These are phyloP conservation scores for Saccharomyces hybrid DNA, from an alignment of 1,139 yeast genomes.

Conservation along the genomic window DNA sequence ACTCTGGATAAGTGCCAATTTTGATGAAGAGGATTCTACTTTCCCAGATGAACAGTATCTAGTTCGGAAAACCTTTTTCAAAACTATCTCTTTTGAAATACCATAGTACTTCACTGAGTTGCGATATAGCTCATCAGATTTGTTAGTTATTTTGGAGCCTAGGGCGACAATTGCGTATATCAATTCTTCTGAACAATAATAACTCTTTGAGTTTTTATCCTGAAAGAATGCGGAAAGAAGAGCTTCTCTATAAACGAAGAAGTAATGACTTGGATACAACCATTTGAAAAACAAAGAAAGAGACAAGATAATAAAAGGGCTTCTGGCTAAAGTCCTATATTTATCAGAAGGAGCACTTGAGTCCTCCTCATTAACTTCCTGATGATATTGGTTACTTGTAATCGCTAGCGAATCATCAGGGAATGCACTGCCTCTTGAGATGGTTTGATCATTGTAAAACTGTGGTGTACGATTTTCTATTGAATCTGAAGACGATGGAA, in stretches of 20 bases:
- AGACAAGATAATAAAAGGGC: conserved; percentile 36
- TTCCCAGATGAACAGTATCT: conserved; percentile 11
- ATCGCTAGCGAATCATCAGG: too few relatives aligned
- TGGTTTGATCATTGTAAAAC: too few relatives aligned
- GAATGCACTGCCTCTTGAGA: too few relatives aligned
- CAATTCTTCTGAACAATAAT: conserved; percentile 45
- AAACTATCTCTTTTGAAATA: conserved; percentile 39
- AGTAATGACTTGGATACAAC: conserved; percentile 56
- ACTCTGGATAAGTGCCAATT: conserved; percentile 37
- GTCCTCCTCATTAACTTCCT: too few relatives aligned
- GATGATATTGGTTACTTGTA: too few relatives aligned
- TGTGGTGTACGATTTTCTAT: too few relatives aligned
- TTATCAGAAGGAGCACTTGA: conserved; percentile 29
- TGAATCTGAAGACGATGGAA: too few relatives aligned
- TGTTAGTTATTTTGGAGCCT: conserved; percentile 46
- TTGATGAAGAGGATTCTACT: conserved; percentile 27
- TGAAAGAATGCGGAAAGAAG: conserved; percentile 48
- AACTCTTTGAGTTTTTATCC: conserved; percentile 36
- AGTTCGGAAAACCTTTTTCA: conserved; percentile 36
- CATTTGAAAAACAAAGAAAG: conserved; percentile 50
- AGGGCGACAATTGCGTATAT: conserved; percentile 50
- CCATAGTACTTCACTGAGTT: conserved; percentile 39
- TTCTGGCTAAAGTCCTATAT: conserved; percentile 44
- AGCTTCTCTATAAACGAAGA: conserved; percentile 55
- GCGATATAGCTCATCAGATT: conserved; percentile 31